These are phyloP conservation scores for Hibiscus trionum DNA, from an alignment of 345 rosid species.

Conservation along the genomic window DNA sequence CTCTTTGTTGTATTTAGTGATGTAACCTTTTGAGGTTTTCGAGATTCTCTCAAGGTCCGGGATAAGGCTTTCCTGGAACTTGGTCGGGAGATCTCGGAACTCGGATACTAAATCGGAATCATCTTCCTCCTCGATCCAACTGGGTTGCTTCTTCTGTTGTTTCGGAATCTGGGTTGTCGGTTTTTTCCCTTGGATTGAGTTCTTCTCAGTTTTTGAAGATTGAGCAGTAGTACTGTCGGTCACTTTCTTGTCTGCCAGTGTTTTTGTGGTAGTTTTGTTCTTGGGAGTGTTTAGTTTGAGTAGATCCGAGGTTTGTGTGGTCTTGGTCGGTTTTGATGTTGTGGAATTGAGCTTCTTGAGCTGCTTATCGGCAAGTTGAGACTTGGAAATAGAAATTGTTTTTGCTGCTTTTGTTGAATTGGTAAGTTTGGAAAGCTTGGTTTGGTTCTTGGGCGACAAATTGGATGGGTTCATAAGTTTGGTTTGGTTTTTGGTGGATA, in stretches of 20 bases:
- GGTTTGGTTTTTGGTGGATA: conserved; percentile 40
- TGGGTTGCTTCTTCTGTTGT: conserved; percentile 25
- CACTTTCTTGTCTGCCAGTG: conserved; percentile 23
- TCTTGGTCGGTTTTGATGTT: conserved; percentile 26
- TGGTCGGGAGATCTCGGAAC: conserved; percentile 69
- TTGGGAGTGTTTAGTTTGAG: conserved; percentile 39
- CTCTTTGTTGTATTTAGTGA: conserved; percentile 69
- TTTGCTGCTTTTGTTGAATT: conserved; percentile 32
- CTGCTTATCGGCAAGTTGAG: neutral
- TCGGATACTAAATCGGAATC: conserved; percentile 57
- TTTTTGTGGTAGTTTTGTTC: conserved; percentile 57
- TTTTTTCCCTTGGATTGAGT: conserved; percentile 17
- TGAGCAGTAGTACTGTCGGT: conserved; percentile 5
- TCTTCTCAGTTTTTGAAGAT: conserved; percentile 29
- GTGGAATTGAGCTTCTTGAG: conserved; percentile 35
- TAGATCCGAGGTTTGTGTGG: conserved; percentile 45
- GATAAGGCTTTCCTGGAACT: conserved; percentile 56
- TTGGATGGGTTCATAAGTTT: conserved; percentile 22
- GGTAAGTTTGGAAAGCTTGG: conserved; percentile 40
- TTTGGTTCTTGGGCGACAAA: conserved; percentile 39
- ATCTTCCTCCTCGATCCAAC: conserved; percentile 55
- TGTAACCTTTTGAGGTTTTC: conserved; percentile 59
- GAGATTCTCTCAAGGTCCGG: conserved; percentile 89
- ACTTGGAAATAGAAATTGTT: conserved; percentile 18
- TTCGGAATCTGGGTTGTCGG: conserved; percentile 16